A percentile compares a stretch with the other conserved stretches of the same genome.
Conservation (phyloP, 768 basidiomycete genomes). For the Leccinum barrowsii region DNA sequence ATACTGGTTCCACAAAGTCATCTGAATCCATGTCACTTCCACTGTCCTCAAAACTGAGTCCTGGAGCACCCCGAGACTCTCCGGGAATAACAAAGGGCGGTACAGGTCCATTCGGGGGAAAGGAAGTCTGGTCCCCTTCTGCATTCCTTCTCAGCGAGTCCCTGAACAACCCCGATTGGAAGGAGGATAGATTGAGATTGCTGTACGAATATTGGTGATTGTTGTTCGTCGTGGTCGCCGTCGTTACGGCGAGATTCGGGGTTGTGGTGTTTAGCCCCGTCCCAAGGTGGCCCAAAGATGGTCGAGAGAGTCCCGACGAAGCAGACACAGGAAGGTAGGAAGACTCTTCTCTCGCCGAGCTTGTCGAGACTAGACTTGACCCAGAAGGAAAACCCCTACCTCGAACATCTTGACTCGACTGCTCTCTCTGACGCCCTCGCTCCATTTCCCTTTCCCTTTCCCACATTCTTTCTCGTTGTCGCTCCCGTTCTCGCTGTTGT, state of each 20-base stretch:
- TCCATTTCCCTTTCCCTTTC: slow-evolving; percentile 18
- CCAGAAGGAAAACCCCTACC: slow-evolving; percentile 14
- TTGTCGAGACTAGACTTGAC: slow-evolving; percentile 12
- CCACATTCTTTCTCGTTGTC: slow-evolving; percentile 14
- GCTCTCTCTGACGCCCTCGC: slow-evolving; percentile 16
- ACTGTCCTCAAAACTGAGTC: slow-evolving; percentile 21
- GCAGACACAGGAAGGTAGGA: background rate
- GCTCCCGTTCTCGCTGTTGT: slow-evolving; percentile 1
- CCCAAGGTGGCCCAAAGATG: slow-evolving; percentile 8
- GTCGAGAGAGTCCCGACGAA: slow-evolving; percentile 1
- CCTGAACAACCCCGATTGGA: slow-evolving; percentile 32
- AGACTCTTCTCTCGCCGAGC: slow-evolving; percentile 18
- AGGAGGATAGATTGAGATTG: slow-evolving; percentile 29
- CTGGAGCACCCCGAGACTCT: slow-evolving; percentile 14
- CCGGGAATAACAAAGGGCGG: slow-evolving; percentile 1
- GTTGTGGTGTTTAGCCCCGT: background rate
- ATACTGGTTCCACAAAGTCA: slow-evolving; percentile 12
- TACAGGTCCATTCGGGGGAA: slow-evolving; percentile 7
- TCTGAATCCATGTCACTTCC: slow-evolving; percentile 29
- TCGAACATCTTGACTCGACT: slow-evolving; percentile 13
- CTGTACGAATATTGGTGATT: slow-evolving; percentile 26
- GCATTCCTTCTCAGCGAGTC: slow-evolving; percentile 30
- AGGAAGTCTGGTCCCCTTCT: slow-evolving; percentile 21
- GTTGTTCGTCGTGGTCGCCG: slow-evolving; percentile 5
- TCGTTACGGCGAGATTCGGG: background rate